Conservation (phyloP, 805 yeast genomes). For the Metschnikowia continentalis region DNA sequence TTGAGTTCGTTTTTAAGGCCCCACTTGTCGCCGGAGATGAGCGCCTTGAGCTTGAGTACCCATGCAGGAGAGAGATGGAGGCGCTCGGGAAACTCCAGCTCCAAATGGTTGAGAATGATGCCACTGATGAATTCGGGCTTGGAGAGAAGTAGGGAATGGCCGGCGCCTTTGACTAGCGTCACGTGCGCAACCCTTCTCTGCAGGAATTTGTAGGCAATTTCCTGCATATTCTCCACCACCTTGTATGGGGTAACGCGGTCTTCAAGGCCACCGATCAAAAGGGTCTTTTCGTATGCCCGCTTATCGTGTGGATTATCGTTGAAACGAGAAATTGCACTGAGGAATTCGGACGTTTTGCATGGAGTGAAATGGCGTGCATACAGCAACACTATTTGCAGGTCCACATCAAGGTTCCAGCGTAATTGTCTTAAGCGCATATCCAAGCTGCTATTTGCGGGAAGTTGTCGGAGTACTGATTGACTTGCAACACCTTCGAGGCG, state of each 20-base stretch:
- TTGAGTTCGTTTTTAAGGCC: slow-evolving; percentile 71
- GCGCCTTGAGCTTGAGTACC: slow-evolving; percentile 63
- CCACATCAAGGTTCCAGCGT: slow-evolving; percentile 66
- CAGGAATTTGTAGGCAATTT: slow-evolving; percentile 19
- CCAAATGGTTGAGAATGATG: slow-evolving; percentile 53
- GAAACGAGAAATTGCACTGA: slow-evolving; percentile 33
- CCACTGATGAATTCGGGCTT: slow-evolving; percentile 65
- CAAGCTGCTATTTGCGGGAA: slow-evolving; percentile 27
- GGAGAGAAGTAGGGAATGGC: slow-evolving; percentile 61
- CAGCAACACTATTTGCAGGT: slow-evolving; percentile 49
- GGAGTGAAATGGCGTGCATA: slow-evolving; percentile 50
- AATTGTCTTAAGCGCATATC: slow-evolving; percentile 53
- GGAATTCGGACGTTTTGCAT: slow-evolving; percentile 42
- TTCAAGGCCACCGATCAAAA: slow-evolving; percentile 55
- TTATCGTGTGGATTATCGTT: slow-evolving; percentile 30
- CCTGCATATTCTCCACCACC: slow-evolving; percentile 28
- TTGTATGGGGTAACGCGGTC: slow-evolving; percentile 54
- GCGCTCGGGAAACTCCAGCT: slow-evolving; percentile 41
- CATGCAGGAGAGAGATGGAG: slow-evolving; percentile 62
- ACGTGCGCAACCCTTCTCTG: slow-evolving; percentile 29
- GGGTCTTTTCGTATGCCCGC: slow-evolving; percentile 37
- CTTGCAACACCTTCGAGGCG: slow-evolving; percentile 61
- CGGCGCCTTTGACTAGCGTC: slow-evolving; percentile 46
- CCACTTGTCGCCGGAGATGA: slow-evolving; percentile 70
- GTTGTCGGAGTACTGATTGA: slow-evolving; percentile 54